Percentiles rank a stretch among this genome's conserved stretches.
Conservation (phyloP, 1,284 basidiomycete genomes). For the Fomitopsis betulina region DNA sequence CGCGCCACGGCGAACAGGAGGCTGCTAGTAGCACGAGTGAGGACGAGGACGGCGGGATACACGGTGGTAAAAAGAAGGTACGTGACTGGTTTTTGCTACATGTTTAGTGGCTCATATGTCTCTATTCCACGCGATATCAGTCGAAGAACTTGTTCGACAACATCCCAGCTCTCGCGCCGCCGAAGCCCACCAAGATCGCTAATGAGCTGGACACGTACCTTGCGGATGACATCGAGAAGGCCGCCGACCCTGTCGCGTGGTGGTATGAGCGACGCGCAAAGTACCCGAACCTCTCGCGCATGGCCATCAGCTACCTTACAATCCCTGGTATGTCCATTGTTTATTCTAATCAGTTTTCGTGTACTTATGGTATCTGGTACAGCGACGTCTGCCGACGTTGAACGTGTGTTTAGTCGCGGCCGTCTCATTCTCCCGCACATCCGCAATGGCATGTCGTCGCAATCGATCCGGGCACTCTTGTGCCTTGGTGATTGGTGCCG, state of each 20-base stretch:
- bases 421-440: not conserved
- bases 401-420: not conserved
- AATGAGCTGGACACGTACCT: too few relatives aligned
- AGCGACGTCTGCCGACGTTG: not conserved
- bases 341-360: too few relatives aligned
- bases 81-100: too few relatives aligned
- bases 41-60: not conserved
- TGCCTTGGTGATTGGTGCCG: not conserved
- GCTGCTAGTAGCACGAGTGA: not conserved
- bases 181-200: not conserved
- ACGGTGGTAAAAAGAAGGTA: not conserved
- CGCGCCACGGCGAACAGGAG: not conserved
- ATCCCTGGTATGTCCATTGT: too few relatives aligned
- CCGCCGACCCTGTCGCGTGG: too few relatives aligned
- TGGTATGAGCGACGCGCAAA: too few relatives aligned
- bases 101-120: not conserved
- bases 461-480: not conserved
- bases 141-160: not conserved
- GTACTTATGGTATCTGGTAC: not conserved
- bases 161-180: not conserved
- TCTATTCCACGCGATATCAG: too few relatives aligned
- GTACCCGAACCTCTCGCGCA: too few relatives aligned
- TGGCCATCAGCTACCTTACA: too few relatives aligned
- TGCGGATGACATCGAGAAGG: too few relatives aligned
- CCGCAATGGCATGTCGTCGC: not conserved